Evolutionary conservation across 805 yeast species (phyloP), one percentile per base, ranked within the genome.

Genomic region (Starmera amethionina): DNA sequence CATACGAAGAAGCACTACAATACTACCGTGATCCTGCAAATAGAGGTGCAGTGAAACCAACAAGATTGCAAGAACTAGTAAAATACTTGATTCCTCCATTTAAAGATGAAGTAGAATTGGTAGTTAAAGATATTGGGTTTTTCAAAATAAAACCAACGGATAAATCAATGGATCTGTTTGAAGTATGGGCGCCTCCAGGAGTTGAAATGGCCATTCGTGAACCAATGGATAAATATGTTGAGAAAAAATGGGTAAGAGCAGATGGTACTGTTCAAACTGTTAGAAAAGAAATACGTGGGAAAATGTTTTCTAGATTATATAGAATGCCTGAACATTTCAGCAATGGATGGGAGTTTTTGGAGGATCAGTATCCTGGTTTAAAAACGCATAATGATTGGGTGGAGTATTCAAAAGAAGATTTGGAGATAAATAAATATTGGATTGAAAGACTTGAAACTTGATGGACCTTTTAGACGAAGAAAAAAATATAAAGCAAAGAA

Each of bases 21-120:
- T 22, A 22, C 9, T 22, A 22, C 27, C 27, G 27, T 22, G 27
- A 22, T 22, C 3, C 9, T 22, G 27, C 7, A 22, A 22, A 22
- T 6, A 8, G 27, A 22, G 27, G 27, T 22, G 27, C 27, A 22
- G 63, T 54, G 43, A 65, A 35, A 29, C 58, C 40, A 27, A 47
- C 32, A 41, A 64, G 66, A 28, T 52, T 50, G 32, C 48, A 54
- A 1, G 52, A 62, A 2, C 51, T 68, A 46, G 59, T 53, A 1
- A 60, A 75, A 42, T 79, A 69, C 45, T 64, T 73, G 3, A 64
- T 83, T 4, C 90, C 93, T 0, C 84, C 86, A n/a, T 82, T 82
- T 48, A 64, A 59, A 43, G 90, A 90, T 0, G 54, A 72, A 5
- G 60, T 83, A 9, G 94, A 83, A 49, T 50, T 83, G 25, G 81